Base-by-base conservation (phyloP, 2,329 filamentous ascomycete species). In the Laburnicola sp. region DNA sequence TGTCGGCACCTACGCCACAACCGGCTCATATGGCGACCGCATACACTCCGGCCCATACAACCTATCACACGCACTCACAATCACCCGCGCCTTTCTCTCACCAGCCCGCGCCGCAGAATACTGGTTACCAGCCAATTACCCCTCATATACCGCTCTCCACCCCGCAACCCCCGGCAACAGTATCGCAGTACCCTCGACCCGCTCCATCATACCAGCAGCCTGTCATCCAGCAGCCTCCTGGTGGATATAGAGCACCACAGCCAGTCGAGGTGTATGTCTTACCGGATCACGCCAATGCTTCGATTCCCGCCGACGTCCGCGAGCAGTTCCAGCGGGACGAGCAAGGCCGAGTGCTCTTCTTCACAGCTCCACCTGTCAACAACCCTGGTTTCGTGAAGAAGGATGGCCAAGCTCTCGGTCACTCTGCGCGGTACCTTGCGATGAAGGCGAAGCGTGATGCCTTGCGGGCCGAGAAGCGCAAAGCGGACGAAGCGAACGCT, bases 201-300 rank as follows among this genome's bases (percentile, higher is more conserved):
- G 45, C 74, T 67, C 58, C 70, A 64, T 50, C 75, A 70, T 63
- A 71, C 65, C 63, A 69, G 67, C 73, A 73, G 72, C 68, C 68
- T 57, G 63, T 74, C 59, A 64, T 75, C 48, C 67, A 71, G 68
- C 76, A 73, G 34, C 53, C 68, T 21, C 64, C 75, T 54, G 81
- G 61, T 45, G 77, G 80, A 34, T 91, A 91, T 70, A 88, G 90
- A 56, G 84, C 86, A 1, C 88, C 89, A 4, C 85, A 88, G 23
- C 82, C 87, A 0, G 79, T 88, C 7, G 90, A 96, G 74, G 88
- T 91, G 10, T 96, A 89, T 71, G 85, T 85, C 8, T 79, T 96
- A 3, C 84, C 85, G 26, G 88, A 93, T 49, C 80, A 81, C 38
- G 79, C 87, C 32, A 91, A 96, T 66, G 80, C 83, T 2, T 80